A percentile compares a stretch with the other conserved stretches of the same genome.
Evolutionary conservation across 345 rosid genomes (phyloP).

Genomic region (Microthlaspi erraticum): DNA sequence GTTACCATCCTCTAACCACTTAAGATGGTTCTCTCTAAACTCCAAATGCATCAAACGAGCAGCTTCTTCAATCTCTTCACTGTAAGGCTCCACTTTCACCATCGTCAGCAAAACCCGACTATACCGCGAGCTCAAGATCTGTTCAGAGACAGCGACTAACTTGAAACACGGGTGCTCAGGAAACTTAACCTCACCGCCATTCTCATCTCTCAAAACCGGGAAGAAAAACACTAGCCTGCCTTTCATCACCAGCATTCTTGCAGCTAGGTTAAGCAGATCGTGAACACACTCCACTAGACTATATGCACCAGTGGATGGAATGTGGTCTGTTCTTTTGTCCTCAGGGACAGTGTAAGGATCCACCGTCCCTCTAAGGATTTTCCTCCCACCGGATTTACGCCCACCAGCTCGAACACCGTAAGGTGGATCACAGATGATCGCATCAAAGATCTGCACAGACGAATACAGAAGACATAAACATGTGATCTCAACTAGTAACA

Average conservation of each 20-base stretch:
- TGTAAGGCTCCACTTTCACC: slow-evolving; percentile 73
- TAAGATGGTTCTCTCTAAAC: slow-evolving; percentile 85
- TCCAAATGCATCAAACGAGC: slow-evolving; percentile 75
- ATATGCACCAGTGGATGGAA: slow-evolving; percentile 92
- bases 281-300: slow-evolving; percentile 89
- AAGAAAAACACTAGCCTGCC: slow-evolving; percentile 93
- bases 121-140: slow-evolving; percentile 83
- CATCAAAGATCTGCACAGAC: slow-evolving; percentile 72
- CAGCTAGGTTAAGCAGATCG: slow-evolving; percentile 87
- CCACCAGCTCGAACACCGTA: slow-evolving; percentile 99
- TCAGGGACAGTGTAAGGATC: slow-evolving; percentile 92
- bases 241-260: slow-evolving; percentile 78
- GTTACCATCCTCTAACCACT: slow-evolving; percentile 90
- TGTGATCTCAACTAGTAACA: neutral
- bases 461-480: slow-evolving; percentile 1
- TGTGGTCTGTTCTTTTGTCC: slow-evolving; percentile 88
- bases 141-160: slow-evolving; percentile 77
- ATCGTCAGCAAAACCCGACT: slow-evolving; percentile 84
- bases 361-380: slow-evolving; percentile 78
- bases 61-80: slow-evolving; percentile 60
- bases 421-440: slow-evolving; percentile 92
- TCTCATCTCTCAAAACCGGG: slow-evolving; percentile 82
- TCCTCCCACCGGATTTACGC: slow-evolving; percentile 93
- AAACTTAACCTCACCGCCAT: slow-evolving; percentile 48
- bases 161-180: slow-evolving; percentile 87